Evolutionary conservation across 257 asterid species (phyloP).

Genomic region (Lantana camara): DNA sequence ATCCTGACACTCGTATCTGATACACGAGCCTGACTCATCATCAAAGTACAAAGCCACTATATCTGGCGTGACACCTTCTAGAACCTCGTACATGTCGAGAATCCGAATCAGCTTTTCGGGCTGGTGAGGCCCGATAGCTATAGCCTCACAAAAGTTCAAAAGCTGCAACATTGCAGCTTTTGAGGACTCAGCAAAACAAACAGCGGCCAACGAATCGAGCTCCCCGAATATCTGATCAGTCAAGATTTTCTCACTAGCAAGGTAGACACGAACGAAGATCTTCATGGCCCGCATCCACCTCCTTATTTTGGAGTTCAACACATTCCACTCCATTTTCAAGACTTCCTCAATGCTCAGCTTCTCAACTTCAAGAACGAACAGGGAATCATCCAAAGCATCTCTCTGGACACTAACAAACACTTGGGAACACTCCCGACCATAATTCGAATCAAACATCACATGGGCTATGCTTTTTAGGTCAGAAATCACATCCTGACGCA

Average conservation of each 20-base stretch:
- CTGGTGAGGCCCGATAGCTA: conserved; percentile 77
- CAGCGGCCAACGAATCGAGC: conserved; percentile 47
- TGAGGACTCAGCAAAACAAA: conserved; percentile 73
- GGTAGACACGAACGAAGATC: conserved; percentile 76
- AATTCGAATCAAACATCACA: conserved; percentile 75
- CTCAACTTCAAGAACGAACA: conserved; percentile 77
- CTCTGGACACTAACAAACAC: conserved; percentile 66
- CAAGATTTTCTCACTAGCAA: conserved; percentile 72
- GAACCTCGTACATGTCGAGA: conserved; percentile 89
- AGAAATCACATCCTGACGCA: conserved; percentile 61
- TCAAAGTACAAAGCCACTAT: conserved; percentile 48
- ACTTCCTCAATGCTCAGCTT: conserved; percentile 86
- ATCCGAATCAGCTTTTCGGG: conserved; percentile 85
- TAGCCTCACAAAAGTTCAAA: conserved; percentile 75
- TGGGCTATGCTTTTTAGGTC: conserved; percentile 67
- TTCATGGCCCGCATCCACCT: conserved; percentile 92
- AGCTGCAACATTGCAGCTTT: conserved; percentile 71
- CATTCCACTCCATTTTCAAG: conserved; percentile 83
- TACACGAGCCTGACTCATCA: conserved; percentile 54
- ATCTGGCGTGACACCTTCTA: conserved; percentile 68
- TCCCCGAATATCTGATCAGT: conserved; percentile 86
- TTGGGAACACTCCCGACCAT: conserved; percentile 84
- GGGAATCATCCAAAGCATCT: conserved; percentile 90
- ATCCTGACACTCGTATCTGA: conserved; percentile 61
- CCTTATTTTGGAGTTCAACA: conserved; percentile 74